A percentile compares a stretch with the other conserved stretches of the same genome.
Evolutionary conservation across 768 basidiomycete species (phyloP).

Genomic region (Psilocybe tampanensis): DNA sequence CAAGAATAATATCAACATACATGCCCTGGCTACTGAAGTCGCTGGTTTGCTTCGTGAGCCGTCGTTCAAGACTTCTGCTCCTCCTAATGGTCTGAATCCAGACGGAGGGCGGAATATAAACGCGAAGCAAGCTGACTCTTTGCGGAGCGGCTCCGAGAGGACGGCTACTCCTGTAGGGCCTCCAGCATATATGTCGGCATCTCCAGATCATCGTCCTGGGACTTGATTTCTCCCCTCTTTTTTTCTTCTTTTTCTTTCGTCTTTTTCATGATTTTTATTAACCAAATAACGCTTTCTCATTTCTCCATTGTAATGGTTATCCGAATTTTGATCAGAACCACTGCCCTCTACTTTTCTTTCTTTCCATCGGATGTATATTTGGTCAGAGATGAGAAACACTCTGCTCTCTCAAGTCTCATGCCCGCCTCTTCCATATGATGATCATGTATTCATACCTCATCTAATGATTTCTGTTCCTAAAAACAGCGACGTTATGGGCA

Average conservation of each 20-base stretch:
- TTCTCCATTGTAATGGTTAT: background rate
- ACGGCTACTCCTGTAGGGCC: slow-evolving; percentile 1
- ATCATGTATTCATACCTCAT: no score
- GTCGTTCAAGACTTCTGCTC: background rate
- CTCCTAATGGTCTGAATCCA: background rate
- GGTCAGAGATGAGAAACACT: no score
- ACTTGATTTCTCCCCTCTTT: background rate
- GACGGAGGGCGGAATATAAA: background rate
- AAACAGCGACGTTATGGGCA: no score
- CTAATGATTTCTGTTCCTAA: no score
- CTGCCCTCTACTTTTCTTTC: no score
- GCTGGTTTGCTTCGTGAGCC: slow-evolving; percentile 13
- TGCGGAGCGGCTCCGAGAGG: background rate
- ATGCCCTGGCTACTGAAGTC: slow-evolving; percentile 21
- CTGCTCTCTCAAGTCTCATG: no score
- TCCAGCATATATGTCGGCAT: slow-evolving; percentile 10
- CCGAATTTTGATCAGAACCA: no score
- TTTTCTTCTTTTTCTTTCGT: background rate
- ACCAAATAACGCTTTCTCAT: background rate
- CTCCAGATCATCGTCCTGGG: background rate
- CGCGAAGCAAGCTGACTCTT: background rate
- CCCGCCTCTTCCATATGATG: no score
- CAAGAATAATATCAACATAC: slow-evolving; percentile 12
- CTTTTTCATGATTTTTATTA: background rate
- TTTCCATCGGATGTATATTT: no score